Base-by-base conservation (phyloP, 768 basidiomycete species). In the Bullera alba region DNA sequence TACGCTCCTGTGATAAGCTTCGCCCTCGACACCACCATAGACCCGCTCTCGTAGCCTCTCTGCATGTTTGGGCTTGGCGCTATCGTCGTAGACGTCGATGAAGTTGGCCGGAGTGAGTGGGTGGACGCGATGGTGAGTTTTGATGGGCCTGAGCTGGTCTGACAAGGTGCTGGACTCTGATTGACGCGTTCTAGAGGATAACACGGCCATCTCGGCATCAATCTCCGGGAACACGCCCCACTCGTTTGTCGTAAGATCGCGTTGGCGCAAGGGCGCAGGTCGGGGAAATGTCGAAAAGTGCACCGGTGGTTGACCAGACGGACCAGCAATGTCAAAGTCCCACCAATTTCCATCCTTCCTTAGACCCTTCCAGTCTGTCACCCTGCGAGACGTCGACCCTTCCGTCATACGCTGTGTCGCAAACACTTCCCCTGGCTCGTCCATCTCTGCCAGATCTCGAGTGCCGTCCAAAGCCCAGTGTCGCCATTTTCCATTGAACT, bases 401-500 rank as follows among this genome's bases (percentile, higher is more conserved):
- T 32, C 22, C 3, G 30, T 28, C 5, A 39, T 17, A 22, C 51
- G 53, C 38, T 58, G 55, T 2, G 44, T 35, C 2, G 46, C 44
- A 4, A 72, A 47, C 21, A 67, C 43, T 5, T 39, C 43, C 19
- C 50, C 46, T 1, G 55, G 25, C 39, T 72, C 65, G 12, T 72
- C 71, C 54, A 65, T 64, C 51, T 72, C 71, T 2, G 60, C 55
- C 16, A 72, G 36, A 44, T 67, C 60, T 16, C 69, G 50, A 10
- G 60, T 53, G 0, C 71, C 69, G 42, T 67, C 63, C 17, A 53
- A 39, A 19, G 60, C 59, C 61, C 65, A 69, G 32, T 70, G 58
- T 48, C 71, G 38, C 71, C 71, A 72, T 53, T 65, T 63, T 5
- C 71, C 71, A 34, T 42, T 45, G 50, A 70, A 72, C 30, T 60